A percentile compares a stretch with the other conserved stretches of the same genome.
phyloP scores from a whole-genome alignment of 1,284 basidiomycete genomes.

The Papiliotrema laurentii region DNA sequence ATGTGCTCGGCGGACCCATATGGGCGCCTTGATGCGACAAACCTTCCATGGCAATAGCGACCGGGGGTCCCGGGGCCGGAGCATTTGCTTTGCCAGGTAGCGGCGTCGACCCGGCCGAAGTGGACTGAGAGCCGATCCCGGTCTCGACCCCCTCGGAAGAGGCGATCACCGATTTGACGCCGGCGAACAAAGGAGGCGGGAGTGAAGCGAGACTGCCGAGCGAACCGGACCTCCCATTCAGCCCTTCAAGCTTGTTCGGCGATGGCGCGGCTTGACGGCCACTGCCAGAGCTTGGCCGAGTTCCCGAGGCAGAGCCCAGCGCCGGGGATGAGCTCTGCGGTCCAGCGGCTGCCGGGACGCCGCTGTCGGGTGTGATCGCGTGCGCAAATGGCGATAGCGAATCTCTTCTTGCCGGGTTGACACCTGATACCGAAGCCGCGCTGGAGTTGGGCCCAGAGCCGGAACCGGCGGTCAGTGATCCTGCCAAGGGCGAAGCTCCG shows the following conservation, averaged over 20 bases:
- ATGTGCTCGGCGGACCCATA: slow-evolving; percentile 35
- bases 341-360: slow-evolving; percentile 5
- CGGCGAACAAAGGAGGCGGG: slow-evolving; percentile 21
- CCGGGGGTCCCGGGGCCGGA: background rate
- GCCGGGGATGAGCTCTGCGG: background rate
- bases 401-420: background rate
- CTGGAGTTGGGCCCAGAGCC: no score
- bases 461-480: slow-evolving; percentile 30
- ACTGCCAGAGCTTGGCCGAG: background rate
- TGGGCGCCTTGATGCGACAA: slow-evolving; percentile 32
- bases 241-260: background rate
- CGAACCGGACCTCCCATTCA: slow-evolving; percentile 13
- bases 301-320: background rate
- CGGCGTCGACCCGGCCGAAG: background rate
- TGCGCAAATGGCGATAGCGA: slow-evolving; percentile 12
- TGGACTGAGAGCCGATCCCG: background rate
- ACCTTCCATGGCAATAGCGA: slow-evolving; percentile 28
- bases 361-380: slow-evolving; percentile 9
- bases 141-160: slow-evolving; percentile 8
- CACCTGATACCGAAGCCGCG: no score
- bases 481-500: slow-evolving; percentile 41
- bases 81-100: background rate
- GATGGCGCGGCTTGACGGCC: background rate
- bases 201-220: slow-evolving; percentile 23
- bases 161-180: slow-evolving; percentile 14